A percentile compares a stretch with the other conserved stretches of the same genome.
These are phyloP conservation scores for Debaryomycetaceae sp. DNA, from an alignment of 1,139 yeast species.

Conservation along the genomic window DNA sequence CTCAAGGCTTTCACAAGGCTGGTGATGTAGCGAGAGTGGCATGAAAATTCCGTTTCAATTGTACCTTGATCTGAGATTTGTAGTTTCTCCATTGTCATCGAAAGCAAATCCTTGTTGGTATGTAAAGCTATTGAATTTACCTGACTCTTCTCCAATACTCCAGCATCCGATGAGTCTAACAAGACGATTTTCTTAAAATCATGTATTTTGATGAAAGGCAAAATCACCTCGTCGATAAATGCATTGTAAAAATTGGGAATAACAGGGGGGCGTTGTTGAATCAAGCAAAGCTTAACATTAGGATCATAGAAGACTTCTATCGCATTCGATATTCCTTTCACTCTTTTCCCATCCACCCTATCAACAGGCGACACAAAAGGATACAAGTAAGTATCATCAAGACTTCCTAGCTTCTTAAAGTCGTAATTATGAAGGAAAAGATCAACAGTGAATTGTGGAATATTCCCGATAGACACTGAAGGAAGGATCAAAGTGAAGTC, in stretches of 20 bases:
- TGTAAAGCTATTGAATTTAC: slow-evolving; percentile 28
- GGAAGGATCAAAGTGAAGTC: slow-evolving; percentile 56
- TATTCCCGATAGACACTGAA: slow-evolving; percentile 80
- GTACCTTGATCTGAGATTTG: slow-evolving; percentile 12
- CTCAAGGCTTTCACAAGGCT: slow-evolving; percentile 4
- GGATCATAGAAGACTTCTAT: slow-evolving; percentile 55
- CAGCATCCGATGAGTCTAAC: slow-evolving; percentile 73
- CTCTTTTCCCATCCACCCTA: slow-evolving; percentile 9
- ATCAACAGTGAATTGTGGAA: slow-evolving; percentile 81
- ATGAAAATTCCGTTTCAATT: slow-evolving; percentile 8
- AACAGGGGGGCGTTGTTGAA: slow-evolving; percentile 85
- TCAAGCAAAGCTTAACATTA: slow-evolving; percentile 42
- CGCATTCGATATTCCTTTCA: slow-evolving; percentile 51
- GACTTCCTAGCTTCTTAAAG: slow-evolving; percentile 47
- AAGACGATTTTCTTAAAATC: slow-evolving; percentile 49
- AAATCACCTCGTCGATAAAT: slow-evolving; percentile 53
- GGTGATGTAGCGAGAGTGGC: slow-evolving; percentile 10
- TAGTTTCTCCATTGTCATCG: slow-evolving; percentile 29
- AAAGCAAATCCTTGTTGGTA: slow-evolving; percentile 32
- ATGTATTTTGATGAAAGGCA: slow-evolving; percentile 42
- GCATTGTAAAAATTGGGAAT: slow-evolving; percentile 56
- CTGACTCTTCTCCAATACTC: slow-evolving; percentile 29
- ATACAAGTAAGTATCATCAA: slow-evolving; percentile 61
- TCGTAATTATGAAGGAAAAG: slow-evolving; percentile 62
- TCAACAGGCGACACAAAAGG: slow-evolving; percentile 88